A percentile compares a stretch with the other conserved stretches of the same genome.
Evolutionary conservation across 139 green algal genomes (phyloP).

Genomic region (Chlamydomonas asymmetrica): DNA sequence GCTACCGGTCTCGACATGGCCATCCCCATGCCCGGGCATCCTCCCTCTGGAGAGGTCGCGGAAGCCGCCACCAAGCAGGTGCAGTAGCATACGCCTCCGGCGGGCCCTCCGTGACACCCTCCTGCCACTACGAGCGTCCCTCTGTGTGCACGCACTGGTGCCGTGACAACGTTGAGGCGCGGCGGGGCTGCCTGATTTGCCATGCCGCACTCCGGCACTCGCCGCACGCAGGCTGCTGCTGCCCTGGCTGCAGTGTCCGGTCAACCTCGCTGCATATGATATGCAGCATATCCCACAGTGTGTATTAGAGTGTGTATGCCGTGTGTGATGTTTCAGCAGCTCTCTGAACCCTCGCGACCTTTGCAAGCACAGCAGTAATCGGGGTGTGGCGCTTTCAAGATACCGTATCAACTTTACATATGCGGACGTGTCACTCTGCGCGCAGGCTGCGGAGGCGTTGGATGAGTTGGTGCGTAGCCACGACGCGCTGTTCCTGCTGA

Average conservation of each 20-base stretch:
- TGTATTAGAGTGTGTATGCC: slow-evolving; percentile 2
- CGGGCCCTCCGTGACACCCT: too few relatives aligned
- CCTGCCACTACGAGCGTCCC: too few relatives aligned
- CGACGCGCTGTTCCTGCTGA: slow-evolving; percentile 94
- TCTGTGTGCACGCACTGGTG: too few relatives aligned
- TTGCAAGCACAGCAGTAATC: slow-evolving; percentile 11
- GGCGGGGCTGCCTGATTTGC: too few relatives aligned
- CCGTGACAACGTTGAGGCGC: too few relatives aligned
- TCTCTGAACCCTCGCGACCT: neutral
- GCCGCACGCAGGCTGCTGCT: too few relatives aligned
- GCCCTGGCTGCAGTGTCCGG: too few relatives aligned
- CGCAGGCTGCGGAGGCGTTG: slow-evolving; percentile 50
- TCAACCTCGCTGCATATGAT: too few relatives aligned
- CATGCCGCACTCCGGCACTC: too few relatives aligned
- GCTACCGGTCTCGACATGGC: slow-evolving; percentile 54
- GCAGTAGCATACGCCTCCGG: too few relatives aligned
- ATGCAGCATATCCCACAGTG: too few relatives aligned
- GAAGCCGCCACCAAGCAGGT: slow-evolving; percentile 37
- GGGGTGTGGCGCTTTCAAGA: neutral
- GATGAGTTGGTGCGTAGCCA: slow-evolving; percentile 64
- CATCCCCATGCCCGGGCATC: slow-evolving; percentile 94
- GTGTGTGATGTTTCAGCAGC: neutral
- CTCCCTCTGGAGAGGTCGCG: slow-evolving; percentile 30
- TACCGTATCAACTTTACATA: neutral
- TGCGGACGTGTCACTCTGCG: neutral